Base-by-base conservation (phyloP, 1,284 basidiomycete genomes). In the Ganoderma meredithae region DNA sequence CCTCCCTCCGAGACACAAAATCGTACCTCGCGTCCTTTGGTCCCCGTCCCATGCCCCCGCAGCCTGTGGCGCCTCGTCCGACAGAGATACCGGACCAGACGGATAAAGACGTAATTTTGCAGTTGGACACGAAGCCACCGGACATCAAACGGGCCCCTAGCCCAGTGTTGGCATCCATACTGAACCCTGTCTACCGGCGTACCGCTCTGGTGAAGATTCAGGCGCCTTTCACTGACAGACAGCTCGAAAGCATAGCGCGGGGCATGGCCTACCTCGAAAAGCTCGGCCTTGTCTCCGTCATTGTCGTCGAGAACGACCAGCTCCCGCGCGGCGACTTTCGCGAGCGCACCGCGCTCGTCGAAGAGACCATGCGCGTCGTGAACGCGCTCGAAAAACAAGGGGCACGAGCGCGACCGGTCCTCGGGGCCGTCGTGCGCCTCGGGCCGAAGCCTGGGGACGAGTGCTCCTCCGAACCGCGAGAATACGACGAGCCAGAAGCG, bases 161-260 rank as follows among this genome's bases (percentile, higher is more conserved):
- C 73, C 87, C 86, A 1, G 84, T 96, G 69, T 85, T 96, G 67
- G 87, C 90, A 13, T 92, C 92, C n/a, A 92, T 98, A 66, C 84
- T 98, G 31, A 87, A 96, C 77, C 95, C 95, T 5, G 88, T 95
- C 61, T 86, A 89, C 73, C 86, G 90, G 55, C 92, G 94, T 67
- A 96, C 95, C 1, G 96, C 96, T 1, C 89, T 99, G 10, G 97
- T 99, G 77, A 99, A 99, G 81, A 85, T 99, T 15, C 98, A 99
- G 80, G 96, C 97, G 3, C 98, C 98, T 0, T 99, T 99, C 80
- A 95, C 90, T n/a, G 93, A 98, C 80, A 87, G 91, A 13, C 98
- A 99, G 79, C 90, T 99, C 67, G 93, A 96, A 72, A 97, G 95
- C 77, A 95, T 99, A 72, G 91, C 94, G 39, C 90, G 94, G 53